Percentiles rank a stretch among this genome's conserved stretches.
Evolutionary conservation across 306 rosid species (phyloP).

Genomic region (Inga leiocalycina): DNA sequence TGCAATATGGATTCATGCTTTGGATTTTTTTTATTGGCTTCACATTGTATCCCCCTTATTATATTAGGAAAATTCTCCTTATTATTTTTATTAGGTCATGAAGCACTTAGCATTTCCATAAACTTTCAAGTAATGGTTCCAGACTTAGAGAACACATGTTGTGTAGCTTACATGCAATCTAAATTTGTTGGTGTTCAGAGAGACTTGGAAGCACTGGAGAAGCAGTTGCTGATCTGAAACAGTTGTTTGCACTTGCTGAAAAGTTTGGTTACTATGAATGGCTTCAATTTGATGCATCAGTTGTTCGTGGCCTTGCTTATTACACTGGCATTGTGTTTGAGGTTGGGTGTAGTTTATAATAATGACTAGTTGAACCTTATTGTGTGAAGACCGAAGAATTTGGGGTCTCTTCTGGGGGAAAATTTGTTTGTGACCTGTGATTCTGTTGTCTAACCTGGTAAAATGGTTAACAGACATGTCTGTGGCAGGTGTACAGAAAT

Average conservation of each 20-base stretch:
- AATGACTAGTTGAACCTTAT: constrained; percentile 9
- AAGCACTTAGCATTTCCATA: constrained; percentile 24
- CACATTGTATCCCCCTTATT: not conserved
- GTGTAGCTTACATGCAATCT: constrained; percentile 27
- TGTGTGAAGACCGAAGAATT: constrained; percentile 17
- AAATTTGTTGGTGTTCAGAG: constrained; percentile 55
- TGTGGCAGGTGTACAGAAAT: not conserved
- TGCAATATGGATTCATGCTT: constrained; percentile 15
- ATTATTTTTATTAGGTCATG: not conserved
- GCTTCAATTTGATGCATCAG: constrained; percentile 94
- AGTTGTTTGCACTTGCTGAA: constrained; percentile 85
- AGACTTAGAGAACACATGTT: constrained; percentile 17
- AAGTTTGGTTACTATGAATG: constrained; percentile 90
- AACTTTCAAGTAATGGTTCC: constrained; percentile 22
- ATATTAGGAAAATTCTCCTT: not conserved
- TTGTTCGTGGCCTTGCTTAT: constrained; percentile 98
- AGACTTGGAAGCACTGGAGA: constrained; percentile 75
- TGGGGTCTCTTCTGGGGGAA: not conserved
- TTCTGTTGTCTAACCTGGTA: constrained; percentile 10
- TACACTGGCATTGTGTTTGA: constrained; percentile 95
- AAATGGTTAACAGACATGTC: constrained; percentile 11
- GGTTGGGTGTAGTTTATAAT: constrained; percentile 55
- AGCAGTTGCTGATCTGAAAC: constrained; percentile 83
- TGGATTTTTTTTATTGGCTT: not conserved
- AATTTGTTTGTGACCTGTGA: constrained; percentile 25